A percentile compares a stretch with the other conserved stretches of the same genome.
Evolutionary conservation across 176 grass and related monocot genomes (phyloP).

Genomic region (Hyparrhenia diplandra): DNA sequence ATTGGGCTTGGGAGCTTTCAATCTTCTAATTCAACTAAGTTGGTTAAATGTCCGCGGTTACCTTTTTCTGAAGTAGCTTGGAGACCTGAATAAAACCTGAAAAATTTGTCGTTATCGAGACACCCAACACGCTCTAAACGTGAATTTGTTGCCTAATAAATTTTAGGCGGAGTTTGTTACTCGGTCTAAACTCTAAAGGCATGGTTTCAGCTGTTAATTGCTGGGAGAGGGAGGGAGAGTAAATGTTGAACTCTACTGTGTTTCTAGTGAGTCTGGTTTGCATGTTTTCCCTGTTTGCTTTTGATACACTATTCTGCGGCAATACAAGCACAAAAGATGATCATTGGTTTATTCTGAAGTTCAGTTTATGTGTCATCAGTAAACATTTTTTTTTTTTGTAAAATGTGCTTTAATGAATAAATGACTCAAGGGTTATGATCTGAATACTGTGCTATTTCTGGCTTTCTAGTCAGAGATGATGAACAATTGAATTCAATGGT

Average conservation of each 20-base stretch:
- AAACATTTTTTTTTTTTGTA: neutral
- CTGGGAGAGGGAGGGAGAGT: neutral
- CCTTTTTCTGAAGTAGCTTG: neutral
- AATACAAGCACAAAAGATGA: neutral
- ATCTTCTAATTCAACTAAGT: slow-evolving; percentile 15
- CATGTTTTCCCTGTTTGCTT: neutral
- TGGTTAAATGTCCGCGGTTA: neutral
- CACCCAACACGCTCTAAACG: neutral
- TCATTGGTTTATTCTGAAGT: neutral
- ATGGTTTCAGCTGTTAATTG: neutral
- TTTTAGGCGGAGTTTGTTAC: neutral
- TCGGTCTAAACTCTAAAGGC: neutral
- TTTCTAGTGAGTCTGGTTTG: neutral
- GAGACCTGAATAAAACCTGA: neutral
- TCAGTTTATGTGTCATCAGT: neutral
- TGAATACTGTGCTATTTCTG: neutral
- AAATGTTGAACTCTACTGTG: neutral
- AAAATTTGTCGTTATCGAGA: neutral
- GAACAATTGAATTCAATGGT: neutral
- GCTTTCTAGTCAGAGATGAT: neutral
- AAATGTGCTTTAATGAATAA: neutral
- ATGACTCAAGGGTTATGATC: neutral
- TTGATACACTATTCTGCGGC: neutral
- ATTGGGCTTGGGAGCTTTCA: neutral
- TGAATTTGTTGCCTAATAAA: neutral